A percentile compares a stretch with the other conserved stretches of the same genome.
phyloP scores from a whole-genome alignment of 2,329 filamentous ascomycete genomes.

The Lachnellula subtilissima region DNA sequence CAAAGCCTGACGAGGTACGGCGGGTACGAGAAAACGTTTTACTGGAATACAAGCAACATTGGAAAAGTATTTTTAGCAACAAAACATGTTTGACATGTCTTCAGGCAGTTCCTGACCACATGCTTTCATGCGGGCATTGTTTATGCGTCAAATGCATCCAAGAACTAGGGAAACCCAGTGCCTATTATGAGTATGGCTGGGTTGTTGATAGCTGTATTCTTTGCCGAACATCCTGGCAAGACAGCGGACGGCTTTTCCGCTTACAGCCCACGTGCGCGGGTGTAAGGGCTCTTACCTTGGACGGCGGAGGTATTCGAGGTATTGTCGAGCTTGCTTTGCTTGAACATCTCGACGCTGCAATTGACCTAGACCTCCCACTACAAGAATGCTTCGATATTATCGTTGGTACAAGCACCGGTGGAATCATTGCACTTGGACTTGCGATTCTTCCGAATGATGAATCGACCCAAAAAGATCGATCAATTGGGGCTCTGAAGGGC shows the following conservation, averaged over 20 bases:
- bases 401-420: constrained; percentile 6
- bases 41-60: constrained; percentile 3
- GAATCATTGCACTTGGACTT: not conserved
- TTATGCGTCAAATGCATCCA: not conserved
- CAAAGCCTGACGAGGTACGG: not conserved
- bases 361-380: constrained; percentile 2
- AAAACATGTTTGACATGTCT: constrained; percentile 1
- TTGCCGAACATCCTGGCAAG: not conserved
- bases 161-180: not conserved
- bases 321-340: not conserved
- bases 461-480: not conserved
- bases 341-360: not conserved
- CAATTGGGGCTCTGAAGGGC: constrained; percentile 1
- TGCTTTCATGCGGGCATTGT: not conserved
- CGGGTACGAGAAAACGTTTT: not conserved
- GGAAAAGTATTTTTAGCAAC: not conserved
- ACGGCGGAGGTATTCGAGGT: constrained; percentile 5
- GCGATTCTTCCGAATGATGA: not conserved
- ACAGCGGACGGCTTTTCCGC: not conserved
- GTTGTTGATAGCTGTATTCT: not conserved
- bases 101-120: not conserved
- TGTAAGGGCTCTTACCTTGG: constrained; percentile 1
- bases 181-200: not conserved
- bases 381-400: constrained; percentile 7
- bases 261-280: not conserved